Evolutionary conservation across 1,139 yeast genomes (phyloP).

Genomic region (Zygoascus sp.): DNA sequence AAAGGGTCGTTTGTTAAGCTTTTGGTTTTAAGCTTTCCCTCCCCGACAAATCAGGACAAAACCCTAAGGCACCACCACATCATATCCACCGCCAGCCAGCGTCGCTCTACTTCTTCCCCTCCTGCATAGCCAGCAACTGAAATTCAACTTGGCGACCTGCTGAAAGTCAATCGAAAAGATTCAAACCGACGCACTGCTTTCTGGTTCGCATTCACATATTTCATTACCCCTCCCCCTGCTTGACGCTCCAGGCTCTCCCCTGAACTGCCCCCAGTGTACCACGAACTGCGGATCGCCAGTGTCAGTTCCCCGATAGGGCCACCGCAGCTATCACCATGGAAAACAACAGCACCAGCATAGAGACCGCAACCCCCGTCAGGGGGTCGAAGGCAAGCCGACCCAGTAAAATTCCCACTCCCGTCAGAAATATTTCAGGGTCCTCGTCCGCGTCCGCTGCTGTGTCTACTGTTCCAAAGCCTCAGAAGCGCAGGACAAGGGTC

Average conservation of each 20-base stretch:
- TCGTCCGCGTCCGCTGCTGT: neutral
- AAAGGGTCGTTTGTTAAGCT: neutral
- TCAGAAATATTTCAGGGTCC: neutral
- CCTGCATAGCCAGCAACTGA: no score
- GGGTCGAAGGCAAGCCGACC: neutral
- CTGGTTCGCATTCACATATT: neutral
- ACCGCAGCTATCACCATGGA: neutral
- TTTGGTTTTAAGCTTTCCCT: neutral
- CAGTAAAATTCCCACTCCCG: constrained; percentile 9
- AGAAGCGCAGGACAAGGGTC: constrained; percentile 25
- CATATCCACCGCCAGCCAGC: constrained; percentile 1
- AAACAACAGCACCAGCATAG: neutral
- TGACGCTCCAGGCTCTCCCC: neutral
- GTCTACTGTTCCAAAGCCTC: constrained; percentile 9
- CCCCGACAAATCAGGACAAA: neutral
- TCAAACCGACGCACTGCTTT: no score
- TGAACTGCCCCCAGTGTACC: constrained; percentile 1
- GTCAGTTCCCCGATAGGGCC: constrained; percentile 1
- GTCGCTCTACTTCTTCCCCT: neutral
- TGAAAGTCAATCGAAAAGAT: no score
- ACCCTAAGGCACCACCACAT: neutral
- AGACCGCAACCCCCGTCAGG: neutral
- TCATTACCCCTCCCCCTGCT: neutral
- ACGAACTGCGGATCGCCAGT: neutral
- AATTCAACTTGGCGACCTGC: no score